Evolutionary conservation across 2,329 filamentous ascomycete genomes (phyloP), one percentile per base, ranked within the genome.

Genomic region (Talaromyces sp.): DNA sequence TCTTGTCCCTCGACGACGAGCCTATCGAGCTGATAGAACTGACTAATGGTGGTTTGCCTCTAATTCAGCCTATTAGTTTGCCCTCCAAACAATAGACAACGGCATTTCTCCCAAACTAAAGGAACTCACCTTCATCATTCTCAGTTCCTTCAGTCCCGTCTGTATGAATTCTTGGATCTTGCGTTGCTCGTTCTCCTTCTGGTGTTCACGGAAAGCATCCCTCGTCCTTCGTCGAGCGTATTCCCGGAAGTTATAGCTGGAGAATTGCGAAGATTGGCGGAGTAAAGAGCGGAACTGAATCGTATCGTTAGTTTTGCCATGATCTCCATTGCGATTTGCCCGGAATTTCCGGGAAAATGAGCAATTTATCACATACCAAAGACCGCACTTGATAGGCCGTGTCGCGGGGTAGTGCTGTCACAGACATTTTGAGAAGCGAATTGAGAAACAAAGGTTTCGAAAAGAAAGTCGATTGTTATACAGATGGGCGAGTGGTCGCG

Each of bases 211-310:
- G 77, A 97, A 99, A 4, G 91, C 88, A 80, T 97, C 94, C 74
- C 85, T 85, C 73, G 94, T 96, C 75, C 93, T 86, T 72, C 94
- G 88, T 77, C 88, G 89, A 58, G 94, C 92, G 77, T 99, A 99
- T 75, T 97, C 93, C 78, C 94, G 87, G 83, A 97, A 99, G 79
- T 97, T 99, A 82, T 97, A 99, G 67, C 89, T 86, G 64, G 91
- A 85, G 76, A 99, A 97, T 72, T 96, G 90, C 63, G 84, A 83
- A 64, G 91, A 87, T 75, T 94, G 89, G 68, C 92, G 89, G 70
- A 97, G 82, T 69, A 99, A 81, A 71, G 93, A 93, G 66, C 94
- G 92, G 78, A 96, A 97, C 92, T 96, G 65, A 56, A 35, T 3
- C n/a, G 35, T 43, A 26, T 17, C 17, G 32, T 56, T 27, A 56